Base-by-base conservation (phyloP, 768 basidiomycete genomes). In the Hygrophoropsis aurantiaca region DNA sequence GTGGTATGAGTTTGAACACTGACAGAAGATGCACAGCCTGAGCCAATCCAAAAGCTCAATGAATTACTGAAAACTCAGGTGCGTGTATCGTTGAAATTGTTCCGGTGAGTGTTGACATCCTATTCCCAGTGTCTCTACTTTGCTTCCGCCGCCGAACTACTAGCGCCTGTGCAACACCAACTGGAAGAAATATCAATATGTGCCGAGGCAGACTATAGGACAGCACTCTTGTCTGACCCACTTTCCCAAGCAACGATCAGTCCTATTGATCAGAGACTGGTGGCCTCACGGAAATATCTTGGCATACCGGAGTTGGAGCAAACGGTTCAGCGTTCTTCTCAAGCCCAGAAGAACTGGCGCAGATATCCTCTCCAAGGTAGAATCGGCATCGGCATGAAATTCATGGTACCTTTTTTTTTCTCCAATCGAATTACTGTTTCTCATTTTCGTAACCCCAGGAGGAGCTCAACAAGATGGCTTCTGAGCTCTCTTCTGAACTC, bases 191-290 rank as follows among this genome's bases (percentile, higher is more conserved):
- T 95, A 54, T 86, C 84, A 49, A 87, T 94, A 25, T 90, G 91
- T 38, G 93, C 94, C 0, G 94, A 97, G 68, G 91, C 90, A 48
- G 91, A 94, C 63, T 97, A 95, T 74, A 87, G 94, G 85, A 30
- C 27, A 13, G 7, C 13, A 6, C 27, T 30, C 27, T 13, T 30
- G 27, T 30, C 27, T 30, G 27, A 30, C 13, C 27, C 27, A 30
- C 27, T 6, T 45, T 57, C 60, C 0, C 94, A 95, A 63, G 92
- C 87, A 2, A 95, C 94, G 1, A 85, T 95, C 60, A 82, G 70
- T 11, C 94, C 94, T 9, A 87, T 91, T 62, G 87, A 64, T 53
- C 91, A 90, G 57, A 59, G 84, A 60, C 81, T 85, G 5, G 74
- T 80, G 46, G 78, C 85, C 16, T 82, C 80, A 6, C 75, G 89